Evolutionary conservation across 345 rosid genomes (phyloP).

Genomic region (Euphorbia lathyris): DNA sequence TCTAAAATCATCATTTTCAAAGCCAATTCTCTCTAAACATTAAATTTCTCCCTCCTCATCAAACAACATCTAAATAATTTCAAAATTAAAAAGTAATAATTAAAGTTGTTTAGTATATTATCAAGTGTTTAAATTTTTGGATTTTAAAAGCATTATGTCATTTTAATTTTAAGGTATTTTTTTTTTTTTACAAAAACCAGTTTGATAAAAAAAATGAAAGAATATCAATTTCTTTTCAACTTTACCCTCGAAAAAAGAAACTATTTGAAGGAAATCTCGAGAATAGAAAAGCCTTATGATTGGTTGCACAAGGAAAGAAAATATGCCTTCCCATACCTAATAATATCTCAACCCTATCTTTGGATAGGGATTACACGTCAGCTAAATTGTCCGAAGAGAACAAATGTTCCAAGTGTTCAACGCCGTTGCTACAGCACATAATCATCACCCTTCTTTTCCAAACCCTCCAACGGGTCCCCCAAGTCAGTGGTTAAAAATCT

Average conservation of each 20-base stretch:
- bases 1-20: too few relatives aligned
- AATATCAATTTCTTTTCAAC: too few relatives aligned
- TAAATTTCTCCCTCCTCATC: too few relatives aligned
- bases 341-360: not conserved
- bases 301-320: not conserved
- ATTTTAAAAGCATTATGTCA: too few relatives aligned
- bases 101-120: too few relatives aligned
- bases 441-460: not conserved
- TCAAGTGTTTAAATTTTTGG: too few relatives aligned
- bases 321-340: not conserved
- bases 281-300: not conserved
- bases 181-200: too few relatives aligned
- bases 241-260: not conserved
- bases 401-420: not conserved
- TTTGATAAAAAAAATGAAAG: too few relatives aligned
- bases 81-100: too few relatives aligned
- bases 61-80: too few relatives aligned
- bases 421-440: not conserved
- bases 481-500: not conserved
- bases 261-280: not conserved
- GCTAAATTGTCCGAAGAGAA: not conserved
- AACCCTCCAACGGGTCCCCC: not conserved
- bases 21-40: too few relatives aligned
- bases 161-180: too few relatives aligned
- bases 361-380: constrained; percentile 17